Conservation (phyloP, 2,329 filamentous ascomycete genomes). For the Magnaporthiopsis rhizophila region DNA sequence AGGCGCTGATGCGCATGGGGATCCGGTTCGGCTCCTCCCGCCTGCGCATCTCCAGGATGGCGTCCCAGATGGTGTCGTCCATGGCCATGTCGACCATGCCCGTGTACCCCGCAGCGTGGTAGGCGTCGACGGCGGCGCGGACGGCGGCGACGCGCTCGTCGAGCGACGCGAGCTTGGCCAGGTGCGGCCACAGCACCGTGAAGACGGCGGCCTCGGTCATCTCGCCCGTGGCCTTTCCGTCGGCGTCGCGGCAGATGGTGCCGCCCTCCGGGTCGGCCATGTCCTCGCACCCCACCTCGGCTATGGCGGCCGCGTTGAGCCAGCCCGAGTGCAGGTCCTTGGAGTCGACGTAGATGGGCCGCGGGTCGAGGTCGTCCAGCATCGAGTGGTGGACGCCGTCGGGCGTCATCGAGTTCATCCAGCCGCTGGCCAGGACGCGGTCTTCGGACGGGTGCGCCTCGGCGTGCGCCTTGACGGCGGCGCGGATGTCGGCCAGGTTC, state of each 20-base stretch:
- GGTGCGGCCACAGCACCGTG: slow-evolving; percentile 45
- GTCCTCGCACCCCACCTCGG: slow-evolving; percentile 38
- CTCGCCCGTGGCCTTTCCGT: slow-evolving; percentile 40
- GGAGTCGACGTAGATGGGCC: slow-evolving; percentile 47
- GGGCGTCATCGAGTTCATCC: slow-evolving; percentile 49
- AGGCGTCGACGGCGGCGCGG: slow-evolving; percentile 36
- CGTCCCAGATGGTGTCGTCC: slow-evolving; percentile 47
- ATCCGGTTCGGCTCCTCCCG: slow-evolving; percentile 18
- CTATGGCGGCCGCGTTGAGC: slow-evolving; percentile 43
- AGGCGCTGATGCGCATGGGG: slow-evolving; percentile 42
- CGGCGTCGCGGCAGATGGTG: slow-evolving; percentile 37
- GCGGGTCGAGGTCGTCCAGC: slow-evolving; percentile 39
- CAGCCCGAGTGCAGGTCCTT: slow-evolving; percentile 50
- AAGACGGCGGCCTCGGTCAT: slow-evolving; percentile 46
- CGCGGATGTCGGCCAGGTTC: slow-evolving; percentile 39
- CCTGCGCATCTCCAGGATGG: slow-evolving; percentile 32
- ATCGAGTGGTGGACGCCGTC: slow-evolving; percentile 38
- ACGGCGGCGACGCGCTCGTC: slow-evolving; percentile 40
- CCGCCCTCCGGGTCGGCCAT: slow-evolving; percentile 43
- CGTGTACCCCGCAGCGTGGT: slow-evolving; percentile 43
- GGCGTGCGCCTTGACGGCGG: slow-evolving; percentile 35
- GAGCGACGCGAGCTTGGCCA: slow-evolving; percentile 38
- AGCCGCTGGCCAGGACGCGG: slow-evolving; percentile 43
- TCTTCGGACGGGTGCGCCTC: slow-evolving; percentile 32
- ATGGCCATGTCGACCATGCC: slow-evolving; percentile 52